These are phyloP conservation scores for Candida glucosophila DNA, from an alignment of 1,139 yeast species.

Conservation along the genomic window DNA sequence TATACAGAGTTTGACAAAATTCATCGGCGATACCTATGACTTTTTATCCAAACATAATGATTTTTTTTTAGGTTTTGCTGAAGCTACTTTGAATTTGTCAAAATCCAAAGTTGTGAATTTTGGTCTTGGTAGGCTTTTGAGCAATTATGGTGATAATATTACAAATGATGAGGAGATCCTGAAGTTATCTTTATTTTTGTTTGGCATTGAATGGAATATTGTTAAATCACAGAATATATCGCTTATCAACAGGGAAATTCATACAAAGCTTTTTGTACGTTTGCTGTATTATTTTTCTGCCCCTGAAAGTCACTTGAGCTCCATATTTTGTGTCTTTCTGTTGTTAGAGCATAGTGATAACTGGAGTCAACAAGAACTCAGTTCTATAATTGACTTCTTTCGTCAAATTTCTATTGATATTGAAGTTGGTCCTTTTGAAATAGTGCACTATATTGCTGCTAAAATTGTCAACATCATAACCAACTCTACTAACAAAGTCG, in stretches of 20 bases:
- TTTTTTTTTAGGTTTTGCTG: constrained; percentile 42
- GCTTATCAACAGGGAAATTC: constrained; percentile 19
- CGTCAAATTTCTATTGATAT: too few relatives aligned
- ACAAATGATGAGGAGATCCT: constrained; percentile 12
- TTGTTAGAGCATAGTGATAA: too few relatives aligned
- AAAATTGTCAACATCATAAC: too few relatives aligned
- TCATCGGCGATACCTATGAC: constrained; percentile 35
- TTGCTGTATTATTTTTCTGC: constrained; percentile 7
- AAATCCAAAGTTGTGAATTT: constrained; percentile 35
- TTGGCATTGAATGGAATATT: too few relatives aligned
- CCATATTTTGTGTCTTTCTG: constrained; percentile 9
- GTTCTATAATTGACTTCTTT: too few relatives aligned
- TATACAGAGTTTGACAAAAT: constrained; percentile 37
- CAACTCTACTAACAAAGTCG: too few relatives aligned
- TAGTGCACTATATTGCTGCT: too few relatives aligned
- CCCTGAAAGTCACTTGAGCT: too few relatives aligned
- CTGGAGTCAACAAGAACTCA: too few relatives aligned
- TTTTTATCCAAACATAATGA: constrained; percentile 19
- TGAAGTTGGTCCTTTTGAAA: too few relatives aligned
- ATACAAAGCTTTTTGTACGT: constrained; percentile 7
- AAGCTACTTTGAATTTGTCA: constrained; percentile 33
- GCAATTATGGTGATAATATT: constrained; percentile 35
- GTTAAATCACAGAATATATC: too few relatives aligned
- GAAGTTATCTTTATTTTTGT: constrained; percentile 37
- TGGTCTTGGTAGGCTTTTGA: constrained; percentile 33